Evolutionary conservation across 106 monocot genomes (phyloP), one percentile per base, ranked within the genome.

Genomic region (Dendrobium catenatum): DNA sequence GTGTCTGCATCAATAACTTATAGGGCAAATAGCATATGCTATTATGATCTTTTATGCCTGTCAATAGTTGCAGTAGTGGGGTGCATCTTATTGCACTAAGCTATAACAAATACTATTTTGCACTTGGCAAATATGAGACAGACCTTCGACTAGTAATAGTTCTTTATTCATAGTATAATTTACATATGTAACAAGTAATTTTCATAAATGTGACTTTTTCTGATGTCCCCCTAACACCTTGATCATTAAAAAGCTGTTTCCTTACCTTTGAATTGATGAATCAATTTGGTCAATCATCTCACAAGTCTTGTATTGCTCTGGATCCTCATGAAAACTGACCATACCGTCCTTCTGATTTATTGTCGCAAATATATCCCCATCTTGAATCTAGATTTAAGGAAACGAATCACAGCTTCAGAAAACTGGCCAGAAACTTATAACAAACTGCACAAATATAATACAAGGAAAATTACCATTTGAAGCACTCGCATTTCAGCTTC

Each of bases 271-370:
- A 77, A 99, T 95, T 33, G 99, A 95, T 81, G 88, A 82, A 86
- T 99, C 95, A 72, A 99, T 87, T 20, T 84, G 89, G 77, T 91
- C 88, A 43, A 93, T 87, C 93, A 93, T 95, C 76, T 90, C 82
- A 85, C 91, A 91, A 81, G 86, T 90, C 85, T 95, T 99, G 79
- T 99, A 99, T 76, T 99, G 93, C 51, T 99, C 99, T 79, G 95
- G 99, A 86, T 99, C 99, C 85, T 99, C 99, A 75, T 93, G 89
- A 82, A 99, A 99, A 90, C 89, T 93, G 85, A 99, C 99, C 99
- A 99, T 99, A 64, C 99, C 99, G 86, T 99, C 99, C 74, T 95
- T 99, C 79, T 99, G 95, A 79, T 99, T 99, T 80, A 99, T 99
- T 49, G 95, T 93, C 11, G 99, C 99, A 88, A 88, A 88, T 47